Evolutionary conservation across 352 stramenopile species (phyloP).

Genomic region (Halophytophthora polymorphica): DNA sequence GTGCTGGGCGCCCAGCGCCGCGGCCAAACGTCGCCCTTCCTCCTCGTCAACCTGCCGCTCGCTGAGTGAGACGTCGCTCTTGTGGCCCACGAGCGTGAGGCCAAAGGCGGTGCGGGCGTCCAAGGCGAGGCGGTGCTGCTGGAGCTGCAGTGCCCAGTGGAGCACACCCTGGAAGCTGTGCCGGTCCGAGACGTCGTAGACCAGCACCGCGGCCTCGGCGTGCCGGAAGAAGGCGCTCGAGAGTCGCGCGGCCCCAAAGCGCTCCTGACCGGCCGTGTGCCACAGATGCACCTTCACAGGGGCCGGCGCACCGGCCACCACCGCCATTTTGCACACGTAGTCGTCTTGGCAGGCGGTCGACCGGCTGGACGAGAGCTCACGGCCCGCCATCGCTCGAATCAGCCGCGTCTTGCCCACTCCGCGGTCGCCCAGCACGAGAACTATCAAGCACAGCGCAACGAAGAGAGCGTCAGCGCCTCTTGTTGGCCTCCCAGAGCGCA

Average conservation of each 20-base stretch:
- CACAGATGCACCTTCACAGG: conserved; percentile 53
- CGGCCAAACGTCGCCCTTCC: conserved; percentile 21
- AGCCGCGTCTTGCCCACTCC: conserved; percentile 48
- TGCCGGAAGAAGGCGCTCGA: conserved; percentile 41
- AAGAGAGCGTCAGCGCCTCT: background rate
- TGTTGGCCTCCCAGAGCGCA: no score
- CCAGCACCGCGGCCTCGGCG: conserved; percentile 37
- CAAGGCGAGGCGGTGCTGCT: conserved; percentile 3
- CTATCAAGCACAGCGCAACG: conserved; percentile 12
- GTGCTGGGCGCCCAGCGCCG: conserved; percentile 13
- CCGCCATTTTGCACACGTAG: conserved; percentile 34
- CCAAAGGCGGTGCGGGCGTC: conserved; percentile 16
- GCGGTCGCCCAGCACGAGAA: conserved; percentile 40
- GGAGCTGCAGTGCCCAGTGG: conserved; percentile 31
- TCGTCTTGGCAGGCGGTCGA: conserved; percentile 10
- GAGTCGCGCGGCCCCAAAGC: conserved; percentile 30
- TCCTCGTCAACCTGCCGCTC: conserved; percentile 16
- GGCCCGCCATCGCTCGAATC: conserved; percentile 20
- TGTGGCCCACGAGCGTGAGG: conserved; percentile 37
- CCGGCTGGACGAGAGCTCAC: background rate
- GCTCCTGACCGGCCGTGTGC: conserved; percentile 50
- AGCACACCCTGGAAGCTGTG: conserved; percentile 30
- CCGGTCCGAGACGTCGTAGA: conserved; percentile 40
- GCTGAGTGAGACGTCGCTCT: conserved; percentile 6
- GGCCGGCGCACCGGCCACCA: conserved; percentile 13